These are phyloP conservation scores for Trichoderma koningii DNA, from an alignment of 2,329 filamentous ascomycete genomes.

Conservation along the genomic window DNA sequence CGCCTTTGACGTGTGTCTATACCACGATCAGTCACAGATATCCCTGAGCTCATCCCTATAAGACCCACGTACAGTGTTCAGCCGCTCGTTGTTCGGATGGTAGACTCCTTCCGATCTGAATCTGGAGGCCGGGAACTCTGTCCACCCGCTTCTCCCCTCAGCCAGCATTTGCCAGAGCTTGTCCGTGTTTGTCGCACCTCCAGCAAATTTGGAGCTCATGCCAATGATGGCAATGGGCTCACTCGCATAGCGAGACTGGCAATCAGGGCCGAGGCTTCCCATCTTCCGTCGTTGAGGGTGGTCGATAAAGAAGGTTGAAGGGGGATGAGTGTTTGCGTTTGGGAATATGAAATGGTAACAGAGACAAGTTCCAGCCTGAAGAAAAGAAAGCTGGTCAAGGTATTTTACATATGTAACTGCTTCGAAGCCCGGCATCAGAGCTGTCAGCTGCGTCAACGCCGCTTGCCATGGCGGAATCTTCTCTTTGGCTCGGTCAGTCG, in stretches of 20 bases:
- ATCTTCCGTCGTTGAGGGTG: too few species aligned
- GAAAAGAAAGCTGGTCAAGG: too few species aligned
- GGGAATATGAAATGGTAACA: too few species aligned
- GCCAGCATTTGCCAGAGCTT: slow-evolving; percentile 30
- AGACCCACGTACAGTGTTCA: not conserved
- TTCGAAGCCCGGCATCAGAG: too few species aligned
- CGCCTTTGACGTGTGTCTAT: slow-evolving; percentile 31
- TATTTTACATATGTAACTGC: too few species aligned
- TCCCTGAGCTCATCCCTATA: not conserved
- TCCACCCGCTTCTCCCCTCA: slow-evolving; percentile 28
- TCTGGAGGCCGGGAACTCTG: slow-evolving; percentile 28
- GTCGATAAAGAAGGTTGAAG: too few species aligned
- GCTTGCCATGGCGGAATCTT: too few species aligned
- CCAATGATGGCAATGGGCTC: slow-evolving; percentile 32
- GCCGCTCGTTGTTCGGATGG: slow-evolving; percentile 31
- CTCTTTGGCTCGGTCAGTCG: too few species aligned
- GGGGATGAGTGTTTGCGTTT: too few species aligned
- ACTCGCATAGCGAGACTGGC: not conserved
- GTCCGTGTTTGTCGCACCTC: slow-evolving; percentile 29
- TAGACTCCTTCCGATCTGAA: slow-evolving; percentile 32
- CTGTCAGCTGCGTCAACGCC: too few species aligned
- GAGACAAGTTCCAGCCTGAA: too few species aligned
- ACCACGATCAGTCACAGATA: not conserved
- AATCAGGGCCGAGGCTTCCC: too few species aligned
- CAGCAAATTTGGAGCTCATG: slow-evolving; percentile 32